Conservation (phyloP, 148 eudicot species). For the Spergularia marina region DNA sequence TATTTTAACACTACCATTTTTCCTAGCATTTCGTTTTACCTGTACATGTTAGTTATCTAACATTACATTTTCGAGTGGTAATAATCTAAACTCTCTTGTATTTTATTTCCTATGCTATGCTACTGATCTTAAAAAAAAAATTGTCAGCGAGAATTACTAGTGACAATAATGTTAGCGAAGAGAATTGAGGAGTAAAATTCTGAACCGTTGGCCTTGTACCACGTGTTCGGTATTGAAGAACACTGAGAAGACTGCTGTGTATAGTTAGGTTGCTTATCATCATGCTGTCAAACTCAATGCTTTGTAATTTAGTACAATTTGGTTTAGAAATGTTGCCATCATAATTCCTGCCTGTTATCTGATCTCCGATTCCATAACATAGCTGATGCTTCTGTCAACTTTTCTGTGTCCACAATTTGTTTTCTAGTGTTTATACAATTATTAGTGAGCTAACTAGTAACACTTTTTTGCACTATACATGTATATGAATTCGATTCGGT, state of each 20-base stretch:
- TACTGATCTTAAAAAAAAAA: too few species aligned
- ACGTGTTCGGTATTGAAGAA: constrained; percentile 16
- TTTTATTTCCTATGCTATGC: too few species aligned
- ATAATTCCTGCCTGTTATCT: not conserved
- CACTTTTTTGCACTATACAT: too few species aligned
- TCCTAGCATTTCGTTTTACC: not conserved
- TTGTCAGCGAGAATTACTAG: too few species aligned
- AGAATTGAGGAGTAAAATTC: not conserved
- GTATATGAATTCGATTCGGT: too few species aligned
- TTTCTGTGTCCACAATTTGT: not conserved
- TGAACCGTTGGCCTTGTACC: constrained; percentile 18
- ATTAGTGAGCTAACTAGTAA: too few species aligned
- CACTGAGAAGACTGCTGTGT: not conserved
- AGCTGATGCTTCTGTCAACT: not conserved
- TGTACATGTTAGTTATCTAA: too few species aligned
- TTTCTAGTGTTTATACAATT: not conserved
- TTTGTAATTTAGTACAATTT: constrained; percentile 12
- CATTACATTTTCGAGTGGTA: too few species aligned
- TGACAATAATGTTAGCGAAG: too few species aligned
- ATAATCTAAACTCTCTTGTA: too few species aligned
- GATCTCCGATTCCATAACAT: not conserved
- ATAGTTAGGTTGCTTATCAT: not conserved
- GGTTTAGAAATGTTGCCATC: not conserved
- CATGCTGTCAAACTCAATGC: not conserved
- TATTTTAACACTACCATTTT: not conserved